Percentiles rank a stretch among this genome's conserved stretches.
phyloP scores from a whole-genome alignment of 371 early-diverging fungal species.

The Apophysomyces ossiformis region DNA sequence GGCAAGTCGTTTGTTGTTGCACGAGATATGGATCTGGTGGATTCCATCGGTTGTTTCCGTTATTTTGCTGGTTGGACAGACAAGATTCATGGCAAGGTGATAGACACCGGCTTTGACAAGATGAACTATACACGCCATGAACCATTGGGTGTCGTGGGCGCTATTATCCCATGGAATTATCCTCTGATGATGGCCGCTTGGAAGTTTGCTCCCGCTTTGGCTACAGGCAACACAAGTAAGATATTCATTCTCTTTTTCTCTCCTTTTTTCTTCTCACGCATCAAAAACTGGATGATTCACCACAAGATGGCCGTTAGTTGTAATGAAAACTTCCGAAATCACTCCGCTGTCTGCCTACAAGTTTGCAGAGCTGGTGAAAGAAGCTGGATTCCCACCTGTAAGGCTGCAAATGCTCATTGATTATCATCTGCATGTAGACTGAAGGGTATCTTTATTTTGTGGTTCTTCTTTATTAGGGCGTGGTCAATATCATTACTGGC shows the following conservation, averaged over 20 bases:
- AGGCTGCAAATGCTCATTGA: slow-evolving; percentile 11
- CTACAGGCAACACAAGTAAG: slow-evolving; percentile 68
- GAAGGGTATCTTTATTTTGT: background rate
- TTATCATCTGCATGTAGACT: background rate
- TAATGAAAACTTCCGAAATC: slow-evolving; percentile 60
- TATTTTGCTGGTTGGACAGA: slow-evolving; percentile 87
- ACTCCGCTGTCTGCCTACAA: slow-evolving; percentile 59
- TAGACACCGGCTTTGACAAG: slow-evolving; percentile 44
- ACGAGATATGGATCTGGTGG: slow-evolving; percentile 66
- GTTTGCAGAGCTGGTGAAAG: slow-evolving; percentile 50
- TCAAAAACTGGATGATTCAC: background rate
- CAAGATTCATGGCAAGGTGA: slow-evolving; percentile 66
- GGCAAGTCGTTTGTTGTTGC: slow-evolving; percentile 82
- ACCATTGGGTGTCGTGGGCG: slow-evolving; percentile 81
- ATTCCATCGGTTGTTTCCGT: slow-evolving; percentile 70
- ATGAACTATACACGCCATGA: slow-evolving; percentile 74
- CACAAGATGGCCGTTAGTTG: slow-evolving; percentile 23
- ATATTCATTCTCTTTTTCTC: background rate
- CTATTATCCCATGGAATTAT: slow-evolving; percentile 66
- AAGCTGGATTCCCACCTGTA: slow-evolving; percentile 54
- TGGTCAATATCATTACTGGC: slow-evolving; percentile 74
- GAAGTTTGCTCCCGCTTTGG: slow-evolving; percentile 90
- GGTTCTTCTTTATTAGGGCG: slow-evolving; percentile 47
- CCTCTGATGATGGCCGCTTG: slow-evolving; percentile 67
- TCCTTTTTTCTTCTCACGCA: background rate